phyloP scores from a whole-genome alignment of 2,329 filamentous ascomycete genomes.

The Fusarium tupiense region DNA sequence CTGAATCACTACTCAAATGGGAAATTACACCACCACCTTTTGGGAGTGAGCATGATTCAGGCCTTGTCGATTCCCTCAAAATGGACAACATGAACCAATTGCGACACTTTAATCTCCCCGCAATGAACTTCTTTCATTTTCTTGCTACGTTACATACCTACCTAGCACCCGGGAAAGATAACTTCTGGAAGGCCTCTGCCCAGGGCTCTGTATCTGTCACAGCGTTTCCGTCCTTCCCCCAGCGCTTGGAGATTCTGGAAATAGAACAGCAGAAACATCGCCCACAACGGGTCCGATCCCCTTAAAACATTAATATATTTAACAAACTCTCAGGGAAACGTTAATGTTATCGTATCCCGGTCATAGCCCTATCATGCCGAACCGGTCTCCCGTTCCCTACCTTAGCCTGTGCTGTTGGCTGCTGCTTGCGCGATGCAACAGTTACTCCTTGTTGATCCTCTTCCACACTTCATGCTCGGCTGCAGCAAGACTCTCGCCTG shows the following conservation, averaged over 20 bases:
- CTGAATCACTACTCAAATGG: conserved; percentile 35
- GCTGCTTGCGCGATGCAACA: neutral
- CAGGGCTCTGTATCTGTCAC: neutral
- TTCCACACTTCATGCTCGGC: conserved; percentile 72
- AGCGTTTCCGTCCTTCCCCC: conserved; percentile 25
- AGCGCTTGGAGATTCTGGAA: conserved; percentile 33
- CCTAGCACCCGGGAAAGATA: conserved; percentile 2
- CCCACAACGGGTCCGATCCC: conserved; percentile 27
- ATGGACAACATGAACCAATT: conserved; percentile 42
- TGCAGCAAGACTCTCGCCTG: conserved; percentile 65
- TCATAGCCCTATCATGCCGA: conserved; percentile 30
- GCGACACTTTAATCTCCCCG: conserved; percentile 28
- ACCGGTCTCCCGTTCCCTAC: conserved; percentile 10
- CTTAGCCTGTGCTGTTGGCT: neutral
- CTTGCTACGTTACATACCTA: conserved; percentile 24
- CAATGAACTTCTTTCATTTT: conserved; percentile 31
- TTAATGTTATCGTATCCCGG: conserved; percentile 25
- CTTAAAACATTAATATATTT: conserved; percentile 41
- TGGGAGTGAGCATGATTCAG: conserved; percentile 31
- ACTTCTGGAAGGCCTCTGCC: conserved; percentile 11
- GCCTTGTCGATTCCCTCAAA: conserved; percentile 30
- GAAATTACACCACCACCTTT: conserved; percentile 40
- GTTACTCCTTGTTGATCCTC: conserved; percentile 67
- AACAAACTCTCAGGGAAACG: conserved; percentile 32
- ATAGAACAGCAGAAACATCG: conserved; percentile 41